Base-by-base conservation (phyloP, 2,329 filamentous ascomycete genomes). In the Diaporthe capsici region DNA sequence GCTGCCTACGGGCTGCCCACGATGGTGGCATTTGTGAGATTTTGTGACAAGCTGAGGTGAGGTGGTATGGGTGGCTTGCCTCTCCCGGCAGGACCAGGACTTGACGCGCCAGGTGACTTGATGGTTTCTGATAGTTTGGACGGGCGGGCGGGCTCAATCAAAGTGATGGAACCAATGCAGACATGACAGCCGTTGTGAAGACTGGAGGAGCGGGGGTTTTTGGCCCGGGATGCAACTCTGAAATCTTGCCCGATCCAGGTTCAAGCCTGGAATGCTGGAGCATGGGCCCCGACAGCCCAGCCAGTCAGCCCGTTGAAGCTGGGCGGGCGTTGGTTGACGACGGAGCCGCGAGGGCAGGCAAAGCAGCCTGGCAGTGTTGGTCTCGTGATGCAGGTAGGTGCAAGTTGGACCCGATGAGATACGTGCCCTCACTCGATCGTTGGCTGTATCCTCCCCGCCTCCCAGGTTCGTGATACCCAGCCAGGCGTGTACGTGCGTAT, bases 171-270 rank as follows among this genome's bases (percentile, higher is more conserved):
- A 70, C 65, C 65, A 70, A 70, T 70, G 65, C 65, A 70, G 65
- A 55, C 65, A 42, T 65, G 58, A 65, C 71, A 73, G 58, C 58
- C 71, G 58, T 73, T 73, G 47, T 37, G 28, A 70, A 70, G 65
- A 61, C 65, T 71, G 72, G 34, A 71, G 71, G n/a, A 42, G 55
- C 57, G 55, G 67, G 57, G 58, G 44, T n/a, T 39, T 20, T 67
- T 67, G 34, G 39, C 37, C 72, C 72, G 75, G 75, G 72, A 71
- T 76, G 65, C 70, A 61, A 76, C 72, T 60, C 34, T 71, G 65
- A 74, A 76, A 72, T 75, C 74, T 75, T 75, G 68, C 42, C 44
- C 47, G 58, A 34, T 65, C 60, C 42, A 44, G 65, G 42, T 37
- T 60, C 65, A 34, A 72, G 57, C 57, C 58, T 75, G 67, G 58